A percentile compares a stretch with the other conserved stretches of the same genome.
phyloP scores from a whole-genome alignment of 2,329 filamentous ascomycete species.

The Hymenoscyphus albidus region DNA sequence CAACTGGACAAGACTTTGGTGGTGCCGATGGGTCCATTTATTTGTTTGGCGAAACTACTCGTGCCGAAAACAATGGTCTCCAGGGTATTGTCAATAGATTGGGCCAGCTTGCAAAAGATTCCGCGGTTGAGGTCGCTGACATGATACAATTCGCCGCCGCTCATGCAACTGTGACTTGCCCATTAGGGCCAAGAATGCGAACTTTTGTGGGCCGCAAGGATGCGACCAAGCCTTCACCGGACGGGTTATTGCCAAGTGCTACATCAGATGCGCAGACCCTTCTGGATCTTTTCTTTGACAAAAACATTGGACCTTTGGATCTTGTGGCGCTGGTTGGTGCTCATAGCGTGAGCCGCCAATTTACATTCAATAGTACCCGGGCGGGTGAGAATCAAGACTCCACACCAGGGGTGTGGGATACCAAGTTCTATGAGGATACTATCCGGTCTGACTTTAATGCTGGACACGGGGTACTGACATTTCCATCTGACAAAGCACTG shows the following conservation, averaged over 20 bases:
- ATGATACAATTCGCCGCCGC: conserved; percentile 36
- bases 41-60: conserved; percentile 37
- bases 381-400: conserved; percentile 42
- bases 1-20: conserved; percentile 32
- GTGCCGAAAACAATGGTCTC: conserved; percentile 44
- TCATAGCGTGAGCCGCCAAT: conserved; percentile 47
- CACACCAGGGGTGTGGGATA: conserved; percentile 48
- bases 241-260: conserved; percentile 43
- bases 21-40: conserved; percentile 46
- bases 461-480: background rate
- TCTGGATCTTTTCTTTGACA: conserved; percentile 5
- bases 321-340: conserved; percentile 52
- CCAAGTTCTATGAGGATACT: conserved; percentile 44
- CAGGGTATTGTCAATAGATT: conserved; percentile 37
- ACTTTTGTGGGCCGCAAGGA: conserved; percentile 47
- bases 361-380: conserved; percentile 35
- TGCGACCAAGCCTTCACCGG: conserved; percentile 38
- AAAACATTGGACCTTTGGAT: conserved; percentile 32
- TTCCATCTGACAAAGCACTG: conserved; percentile 5
- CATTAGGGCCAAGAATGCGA: conserved; percentile 47
- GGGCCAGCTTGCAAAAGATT: conserved; percentile 38
- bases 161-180: conserved; percentile 46
- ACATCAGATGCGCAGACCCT: background rate
- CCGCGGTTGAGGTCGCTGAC: conserved; percentile 46
- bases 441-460: conserved; percentile 16